A percentile compares a stretch with the other conserved stretches of the same genome.
phyloP scores from a whole-genome alignment of 768 basidiomycete species.

The Phylloporus scabripes region DNA sequence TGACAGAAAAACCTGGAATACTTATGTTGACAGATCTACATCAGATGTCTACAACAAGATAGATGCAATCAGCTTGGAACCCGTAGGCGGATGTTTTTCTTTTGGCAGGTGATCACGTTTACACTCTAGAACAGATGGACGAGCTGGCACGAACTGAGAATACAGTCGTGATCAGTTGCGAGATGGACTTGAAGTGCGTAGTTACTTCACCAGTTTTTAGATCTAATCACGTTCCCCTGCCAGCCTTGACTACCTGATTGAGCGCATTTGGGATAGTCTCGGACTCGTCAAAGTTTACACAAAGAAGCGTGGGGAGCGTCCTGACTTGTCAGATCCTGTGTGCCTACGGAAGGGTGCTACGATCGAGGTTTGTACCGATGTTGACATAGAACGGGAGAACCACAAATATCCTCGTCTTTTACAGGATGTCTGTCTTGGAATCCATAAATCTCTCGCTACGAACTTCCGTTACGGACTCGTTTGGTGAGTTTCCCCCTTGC shows the following conservation, averaged over 20 bases:
- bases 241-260: slow-evolving; percentile 69
- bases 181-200: slow-evolving; percentile 82
- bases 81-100: slow-evolving; percentile 22
- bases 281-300: slow-evolving; percentile 89
- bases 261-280: slow-evolving; percentile 77
- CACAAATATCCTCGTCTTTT: background rate
- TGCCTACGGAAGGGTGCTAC: slow-evolving; percentile 88
- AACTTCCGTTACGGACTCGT: slow-evolving; percentile 95
- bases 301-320: slow-evolving; percentile 92
- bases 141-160: slow-evolving; percentile 76
- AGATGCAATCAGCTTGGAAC: slow-evolving; percentile 80
- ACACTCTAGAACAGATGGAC: slow-evolving; percentile 45
- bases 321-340: slow-evolving; percentile 88
- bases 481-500: slow-evolving; percentile 50
- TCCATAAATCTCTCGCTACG: slow-evolving; percentile 81
- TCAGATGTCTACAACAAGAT: slow-evolving; percentile 96
- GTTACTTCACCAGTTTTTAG: background rate
- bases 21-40: background rate
- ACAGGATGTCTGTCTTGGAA: slow-evolving; percentile 85
- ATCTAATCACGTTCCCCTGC: slow-evolving; percentile 2
- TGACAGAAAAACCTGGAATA: background rate
- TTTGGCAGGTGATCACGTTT: background rate
- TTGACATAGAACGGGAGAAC: background rate
- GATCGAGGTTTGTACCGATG: slow-evolving; percentile 57
- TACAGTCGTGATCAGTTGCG: slow-evolving; percentile 94